phyloP scores from a whole-genome alignment of 345 rosid species.

The Rhizophora apiculata region DNA sequence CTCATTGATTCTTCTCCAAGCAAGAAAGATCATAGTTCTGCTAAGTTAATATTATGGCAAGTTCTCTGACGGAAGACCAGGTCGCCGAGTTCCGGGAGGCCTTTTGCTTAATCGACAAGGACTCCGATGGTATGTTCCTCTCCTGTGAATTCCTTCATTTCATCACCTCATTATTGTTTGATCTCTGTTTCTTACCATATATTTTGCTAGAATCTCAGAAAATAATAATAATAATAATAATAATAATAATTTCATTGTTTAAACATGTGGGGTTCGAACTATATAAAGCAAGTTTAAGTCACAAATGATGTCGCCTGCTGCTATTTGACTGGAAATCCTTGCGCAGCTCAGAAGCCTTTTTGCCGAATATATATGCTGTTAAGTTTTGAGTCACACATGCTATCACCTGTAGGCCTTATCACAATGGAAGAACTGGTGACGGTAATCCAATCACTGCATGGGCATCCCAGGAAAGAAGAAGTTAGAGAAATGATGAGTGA shows the following conservation, averaged over 20 bases:
- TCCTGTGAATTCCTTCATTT: background rate
- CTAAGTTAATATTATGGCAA: slow-evolving; percentile 31
- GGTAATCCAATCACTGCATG: slow-evolving; percentile 38
- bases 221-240: too few relatives aligned
- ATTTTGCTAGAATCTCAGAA: too few relatives aligned
- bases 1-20: background rate
- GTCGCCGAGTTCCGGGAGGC: slow-evolving; percentile 52
- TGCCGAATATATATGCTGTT: background rate
- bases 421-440: slow-evolving; percentile 43
- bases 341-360: background rate
- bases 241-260: too few relatives aligned
- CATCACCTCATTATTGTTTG: too few relatives aligned
- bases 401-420: slow-evolving; percentile 35
- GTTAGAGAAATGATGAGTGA: slow-evolving; percentile 45
- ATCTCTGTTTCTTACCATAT: too few relatives aligned
- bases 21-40: background rate
- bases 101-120: slow-evolving; percentile 50
- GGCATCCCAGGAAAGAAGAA: slow-evolving; percentile 46
- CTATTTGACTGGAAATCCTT: background rate
- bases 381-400: too few relatives aligned
- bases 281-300: too few relatives aligned
- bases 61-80: slow-evolving; percentile 42
- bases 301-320: too few relatives aligned
- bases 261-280: too few relatives aligned
- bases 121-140: slow-evolving; percentile 40